Base-by-base conservation (phyloP, 371 early-diverging fungal species). In the Blyttiomyces sp. region DNA sequence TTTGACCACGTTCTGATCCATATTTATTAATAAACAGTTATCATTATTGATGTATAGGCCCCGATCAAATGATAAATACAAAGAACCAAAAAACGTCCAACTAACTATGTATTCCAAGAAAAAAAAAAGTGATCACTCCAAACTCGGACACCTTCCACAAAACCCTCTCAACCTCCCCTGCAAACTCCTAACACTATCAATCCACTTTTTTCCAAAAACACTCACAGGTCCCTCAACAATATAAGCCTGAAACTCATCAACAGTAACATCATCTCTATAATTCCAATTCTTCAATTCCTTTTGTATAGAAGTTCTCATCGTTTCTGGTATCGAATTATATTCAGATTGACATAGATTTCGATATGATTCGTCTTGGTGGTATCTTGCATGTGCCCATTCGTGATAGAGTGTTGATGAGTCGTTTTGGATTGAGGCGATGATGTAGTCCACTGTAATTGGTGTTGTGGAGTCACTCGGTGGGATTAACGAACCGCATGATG, bases 241-340 rank as follows among this genome's bases (percentile, higher is more conserved):
- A 52, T 74, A 79, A 1, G 79, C 79, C 49, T 79, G 79, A 61
- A 76, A 79, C 55, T 79, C 79, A 51, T 79, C 79, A 35, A 72
- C 57, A 27, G 53, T 48, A 2, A 66, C 73, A 11, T 56, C 57
- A n/a, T 53, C 45, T 36, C 35, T 30, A 66, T 79, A 79, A 21
- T 66, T 63, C 54, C 76, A 62, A 6, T 23, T 36, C 16, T 45
- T 23, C 13, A 78, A 61, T 50, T 74, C 74, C 43, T 69, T 68
- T 19, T 49, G 33, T 4, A 79, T 52, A 13, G 45, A 64, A 11
- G 21, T 27, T 4, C 50, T 36, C 9, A 63, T 27, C 0, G 2
- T 28, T 13, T 45, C 59, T 26, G 61, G 61, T 19, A 74, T 48
- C 11, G 13, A 35, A 2, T 19, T 31, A 30, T 33, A 72, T 11